phyloP scores from a whole-genome alignment of 768 basidiomycete genomes.

The Daedalea quercina region DNA sequence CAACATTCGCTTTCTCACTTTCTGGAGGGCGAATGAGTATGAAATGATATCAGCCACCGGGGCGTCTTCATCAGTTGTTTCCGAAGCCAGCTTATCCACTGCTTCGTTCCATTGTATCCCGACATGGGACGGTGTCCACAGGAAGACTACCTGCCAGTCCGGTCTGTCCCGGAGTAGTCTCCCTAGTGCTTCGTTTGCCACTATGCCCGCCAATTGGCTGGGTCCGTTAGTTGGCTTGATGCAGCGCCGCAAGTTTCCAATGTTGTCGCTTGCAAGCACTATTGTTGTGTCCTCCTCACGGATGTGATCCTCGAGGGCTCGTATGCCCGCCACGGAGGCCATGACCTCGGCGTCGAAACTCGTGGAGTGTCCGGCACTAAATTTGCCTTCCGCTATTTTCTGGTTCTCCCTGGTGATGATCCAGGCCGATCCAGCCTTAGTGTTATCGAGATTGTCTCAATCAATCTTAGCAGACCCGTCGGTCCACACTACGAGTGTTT shows the following conservation, averaged over 20 bases:
- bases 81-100: neutral
- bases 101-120: neutral
- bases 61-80: neutral
- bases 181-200: neutral
- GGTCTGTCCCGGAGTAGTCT: neutral
- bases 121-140: neutral
- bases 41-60: neutral
- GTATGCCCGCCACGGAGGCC: neutral
- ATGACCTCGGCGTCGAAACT: constrained; percentile 1
- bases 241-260: neutral
- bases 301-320: too few species aligned
- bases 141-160: neutral
- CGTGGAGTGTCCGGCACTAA: neutral
- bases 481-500: neutral
- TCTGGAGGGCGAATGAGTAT: neutral
- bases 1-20: neutral
- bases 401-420: neutral
- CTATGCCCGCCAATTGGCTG: neutral
- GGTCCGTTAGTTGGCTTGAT: neutral
- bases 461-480: neutral
- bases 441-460: neutral
- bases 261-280: neutral
- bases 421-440: neutral
- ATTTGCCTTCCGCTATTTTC: neutral
- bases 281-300: neutral